Percentiles rank a stretch among this genome's conserved stretches.
phyloP scores from a whole-genome alignment of 2,329 filamentous ascomycete species.

The Fusarium buharicum region DNA sequence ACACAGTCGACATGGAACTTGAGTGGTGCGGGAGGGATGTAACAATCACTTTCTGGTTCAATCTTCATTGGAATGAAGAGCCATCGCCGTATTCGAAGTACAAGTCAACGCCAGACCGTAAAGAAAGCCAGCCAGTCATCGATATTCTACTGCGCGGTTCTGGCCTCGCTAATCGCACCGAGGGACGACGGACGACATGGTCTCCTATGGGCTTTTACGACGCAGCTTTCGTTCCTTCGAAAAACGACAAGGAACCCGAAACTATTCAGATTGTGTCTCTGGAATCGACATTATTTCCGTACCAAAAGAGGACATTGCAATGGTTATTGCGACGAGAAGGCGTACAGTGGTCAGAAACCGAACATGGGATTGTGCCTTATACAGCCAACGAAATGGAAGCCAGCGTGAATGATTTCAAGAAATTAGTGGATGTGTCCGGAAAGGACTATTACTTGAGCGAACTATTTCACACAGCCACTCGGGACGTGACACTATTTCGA shows the following conservation, averaged over 20 bases:
- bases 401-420: slow-evolving; percentile 47
- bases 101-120: slow-evolving; percentile 47
- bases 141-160: slow-evolving; percentile 49
- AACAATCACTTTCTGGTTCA: slow-evolving; percentile 48
- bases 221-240: slow-evolving; percentile 69
- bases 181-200: slow-evolving; percentile 41
- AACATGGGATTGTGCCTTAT: slow-evolving; percentile 33
- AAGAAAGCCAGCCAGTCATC: slow-evolving; percentile 51
- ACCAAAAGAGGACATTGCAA: slow-evolving; percentile 74
- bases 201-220: slow-evolving; percentile 74
- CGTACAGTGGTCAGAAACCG: slow-evolving; percentile 56
- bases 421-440: slow-evolving; percentile 49
- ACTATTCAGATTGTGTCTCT: slow-evolving; percentile 57
- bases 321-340: slow-evolving; percentile 78
- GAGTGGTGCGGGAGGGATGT: slow-evolving; percentile 43
- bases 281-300: slow-evolving; percentile 71
- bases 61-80: slow-evolving; percentile 58
- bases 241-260: slow-evolving; percentile 52
- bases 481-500: slow-evolving; percentile 58
- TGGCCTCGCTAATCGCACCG: neutral
- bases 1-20: slow-evolving; percentile 47
- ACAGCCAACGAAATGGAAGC: slow-evolving; percentile 10
- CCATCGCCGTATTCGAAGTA: slow-evolving; percentile 46
- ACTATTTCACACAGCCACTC: slow-evolving; percentile 68
- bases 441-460: slow-evolving; percentile 67